These are phyloP conservation scores for Microdochium nivale DNA, from an alignment of 2,329 filamentous ascomycete genomes.

Conservation along the genomic window DNA sequence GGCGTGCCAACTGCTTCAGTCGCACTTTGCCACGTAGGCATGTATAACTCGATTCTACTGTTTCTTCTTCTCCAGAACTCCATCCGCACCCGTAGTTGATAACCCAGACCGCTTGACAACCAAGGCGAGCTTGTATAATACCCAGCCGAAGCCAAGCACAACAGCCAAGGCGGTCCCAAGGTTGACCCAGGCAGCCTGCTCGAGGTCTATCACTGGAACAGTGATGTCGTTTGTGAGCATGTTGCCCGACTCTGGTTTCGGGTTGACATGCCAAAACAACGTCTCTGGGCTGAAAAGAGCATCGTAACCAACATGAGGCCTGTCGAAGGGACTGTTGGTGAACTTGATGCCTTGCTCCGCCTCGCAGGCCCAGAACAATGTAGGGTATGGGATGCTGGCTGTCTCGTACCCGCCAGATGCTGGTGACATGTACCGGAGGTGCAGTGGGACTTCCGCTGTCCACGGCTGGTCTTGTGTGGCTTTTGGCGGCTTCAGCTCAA, in stretches of 20 bases:
- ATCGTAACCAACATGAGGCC: constrained; percentile 79
- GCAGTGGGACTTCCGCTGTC: constrained; percentile 68
- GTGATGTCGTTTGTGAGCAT: constrained; percentile 44
- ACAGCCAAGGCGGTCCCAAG: constrained; percentile 52
- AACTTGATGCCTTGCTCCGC: constrained; percentile 60
- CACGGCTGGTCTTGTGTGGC: constrained; percentile 34
- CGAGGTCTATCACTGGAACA: constrained; percentile 58
- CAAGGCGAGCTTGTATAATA: constrained; percentile 50
- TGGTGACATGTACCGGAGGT: constrained; percentile 73
- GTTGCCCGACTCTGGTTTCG: constrained; percentile 26
- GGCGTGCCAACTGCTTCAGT: too few relatives aligned
- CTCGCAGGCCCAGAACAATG: constrained; percentile 84
- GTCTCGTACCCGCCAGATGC: constrained; percentile 42
- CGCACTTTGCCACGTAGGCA: not conserved
- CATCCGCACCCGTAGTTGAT: not conserved
- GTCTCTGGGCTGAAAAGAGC: constrained; percentile 67
- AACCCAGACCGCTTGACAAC: not conserved
- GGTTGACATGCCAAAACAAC: constrained; percentile 72
- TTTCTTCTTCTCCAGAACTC: not conserved
- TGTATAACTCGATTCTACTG: not conserved
- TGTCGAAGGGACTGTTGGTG: constrained; percentile 74
- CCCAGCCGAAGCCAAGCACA: constrained; percentile 58
- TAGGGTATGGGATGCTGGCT: constrained; percentile 66
- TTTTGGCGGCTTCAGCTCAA: constrained; percentile 59
- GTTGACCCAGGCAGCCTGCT: constrained; percentile 36